Percentiles rank a stretch among this genome's conserved stretches.
Evolutionary conservation across 1,139 yeast genomes (phyloP).

Genomic region (Candida tropicalis): DNA sequence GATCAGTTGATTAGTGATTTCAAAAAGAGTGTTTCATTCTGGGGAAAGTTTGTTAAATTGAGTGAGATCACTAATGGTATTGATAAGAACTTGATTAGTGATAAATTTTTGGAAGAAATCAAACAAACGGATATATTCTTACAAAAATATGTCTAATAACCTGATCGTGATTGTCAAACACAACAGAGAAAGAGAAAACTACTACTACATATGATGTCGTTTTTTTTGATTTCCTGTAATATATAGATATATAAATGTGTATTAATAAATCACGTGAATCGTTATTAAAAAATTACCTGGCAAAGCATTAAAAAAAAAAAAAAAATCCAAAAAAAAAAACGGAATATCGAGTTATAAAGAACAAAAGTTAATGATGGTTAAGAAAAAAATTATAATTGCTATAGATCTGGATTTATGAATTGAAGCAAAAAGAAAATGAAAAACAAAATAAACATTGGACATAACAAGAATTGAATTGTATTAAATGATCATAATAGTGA

Average conservation of each 20-base stretch:
- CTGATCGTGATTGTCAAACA: no score
- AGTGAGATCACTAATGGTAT: constrained; percentile 35
- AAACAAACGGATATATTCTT: constrained; percentile 48
- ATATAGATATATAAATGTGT: no score
- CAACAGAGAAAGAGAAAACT: not conserved
- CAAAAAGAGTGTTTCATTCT: constrained; percentile 38
- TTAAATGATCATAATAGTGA: no score
- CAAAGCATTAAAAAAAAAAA: not conserved
- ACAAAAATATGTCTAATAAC: constrained; percentile 22
- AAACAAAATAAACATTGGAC: no score
- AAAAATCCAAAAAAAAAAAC: not conserved
- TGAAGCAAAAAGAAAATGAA: no score
- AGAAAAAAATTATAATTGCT: no score
- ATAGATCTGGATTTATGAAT: no score
- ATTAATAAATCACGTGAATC: constrained; percentile 3
- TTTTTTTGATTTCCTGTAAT: no score
- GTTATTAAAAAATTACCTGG: not conserved
- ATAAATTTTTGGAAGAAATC: constrained; percentile 35
- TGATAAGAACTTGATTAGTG: constrained; percentile 38
- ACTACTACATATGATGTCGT: no score
- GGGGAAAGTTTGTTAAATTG: constrained; percentile 45
- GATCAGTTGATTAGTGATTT: constrained; percentile 46
- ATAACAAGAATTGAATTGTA: no score
- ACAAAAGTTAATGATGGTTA: no score
- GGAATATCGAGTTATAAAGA: no score